Base-by-base conservation (phyloP, 768 basidiomycete genomes). In the Leccinum disarticulatum region DNA sequence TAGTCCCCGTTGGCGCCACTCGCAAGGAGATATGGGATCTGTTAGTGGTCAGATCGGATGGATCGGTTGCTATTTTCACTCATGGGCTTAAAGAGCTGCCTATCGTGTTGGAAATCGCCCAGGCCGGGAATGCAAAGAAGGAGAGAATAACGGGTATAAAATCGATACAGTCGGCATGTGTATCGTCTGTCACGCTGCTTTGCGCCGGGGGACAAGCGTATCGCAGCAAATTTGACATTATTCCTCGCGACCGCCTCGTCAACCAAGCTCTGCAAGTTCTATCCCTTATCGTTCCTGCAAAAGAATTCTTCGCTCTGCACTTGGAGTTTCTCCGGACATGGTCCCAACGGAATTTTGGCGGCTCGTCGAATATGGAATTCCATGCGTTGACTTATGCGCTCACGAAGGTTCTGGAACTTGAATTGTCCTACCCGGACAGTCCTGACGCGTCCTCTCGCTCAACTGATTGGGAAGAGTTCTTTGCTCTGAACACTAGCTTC, bases 1-100 rank as follows among this genome's bases (percentile, higher is more conserved):
- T 83, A 0, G 76, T 81, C 1, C 75, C 90, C 3, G 73, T 94
- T 41, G 77, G 81, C 19, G 82, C 85, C 2, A 89, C 88, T 3
- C 84, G 94, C 19, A 74, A 74, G 7, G 74, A 78, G 14, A 78
- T 92, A 14, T 79, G 79, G 69, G 95, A 97, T 70, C 76, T 94
- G 10, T 73, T 96, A 5, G 73, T 88, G 15, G 72, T 92, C 52
- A 84, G 81, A 52, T 80, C 85, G 3, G 77, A 83, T 51, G 80
- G 85, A 31, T 70, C 71, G 9, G 71, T 93, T 10, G 71, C 76
- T 0, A 67, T 94, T 4, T 72, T 88, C 41, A 90, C 87, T 0
- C 87, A 90, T 62, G 89, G 87, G 1, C 64, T 77, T 10, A 70
- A 71, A n/a, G 74, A 77, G 63, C 57, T 85, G 10, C 77, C 79